Percentiles rank a stretch among this genome's conserved stretches.
phyloP scores from a whole-genome alignment of 2,329 filamentous ascomycete genomes.

The Fusarium papillatum region DNA sequence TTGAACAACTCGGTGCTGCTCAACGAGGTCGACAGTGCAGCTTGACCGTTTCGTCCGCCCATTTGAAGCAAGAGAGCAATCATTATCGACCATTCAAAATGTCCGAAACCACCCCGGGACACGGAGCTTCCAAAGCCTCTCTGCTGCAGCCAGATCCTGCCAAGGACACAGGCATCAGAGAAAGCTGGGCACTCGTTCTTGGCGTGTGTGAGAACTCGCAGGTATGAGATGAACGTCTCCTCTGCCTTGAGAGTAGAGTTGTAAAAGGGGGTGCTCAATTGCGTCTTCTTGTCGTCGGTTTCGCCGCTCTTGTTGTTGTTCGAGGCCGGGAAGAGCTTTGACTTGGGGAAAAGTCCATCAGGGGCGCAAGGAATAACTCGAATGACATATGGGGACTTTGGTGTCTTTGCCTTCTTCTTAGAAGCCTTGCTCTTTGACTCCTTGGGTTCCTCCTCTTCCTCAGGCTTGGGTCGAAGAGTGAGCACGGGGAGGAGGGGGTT shows the following conservation, averaged over 20 bases:
- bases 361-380: constrained; percentile 84
- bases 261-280: constrained; percentile 82
- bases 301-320: constrained; percentile 76
- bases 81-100: constrained; percentile 90
- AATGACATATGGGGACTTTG: constrained; percentile 68
- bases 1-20: constrained; percentile 97
- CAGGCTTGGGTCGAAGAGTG: constrained; percentile 54
- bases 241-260: constrained; percentile 89
- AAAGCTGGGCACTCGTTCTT: constrained; percentile 80
- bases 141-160: constrained; percentile 90
- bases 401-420: constrained; percentile 42
- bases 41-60: constrained; percentile 79
- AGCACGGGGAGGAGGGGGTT: constrained; percentile 83
- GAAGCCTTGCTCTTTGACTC: constrained; percentile 29
- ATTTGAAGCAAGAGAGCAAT: constrained; percentile 84
- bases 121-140: constrained; percentile 81
- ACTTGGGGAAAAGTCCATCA: constrained; percentile 75
- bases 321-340: constrained; percentile 78
- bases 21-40: constrained; percentile 82
- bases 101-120: constrained; percentile 87
- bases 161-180: constrained; percentile 87
- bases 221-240: constrained; percentile 78
- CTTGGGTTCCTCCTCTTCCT: constrained; percentile 28
- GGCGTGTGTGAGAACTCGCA: constrained; percentile 80
- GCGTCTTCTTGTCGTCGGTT: constrained; percentile 58